These are phyloP conservation scores for Albophoma yamanashiensis DNA, from an alignment of 2,329 filamentous ascomycete species.

Conservation along the genomic window DNA sequence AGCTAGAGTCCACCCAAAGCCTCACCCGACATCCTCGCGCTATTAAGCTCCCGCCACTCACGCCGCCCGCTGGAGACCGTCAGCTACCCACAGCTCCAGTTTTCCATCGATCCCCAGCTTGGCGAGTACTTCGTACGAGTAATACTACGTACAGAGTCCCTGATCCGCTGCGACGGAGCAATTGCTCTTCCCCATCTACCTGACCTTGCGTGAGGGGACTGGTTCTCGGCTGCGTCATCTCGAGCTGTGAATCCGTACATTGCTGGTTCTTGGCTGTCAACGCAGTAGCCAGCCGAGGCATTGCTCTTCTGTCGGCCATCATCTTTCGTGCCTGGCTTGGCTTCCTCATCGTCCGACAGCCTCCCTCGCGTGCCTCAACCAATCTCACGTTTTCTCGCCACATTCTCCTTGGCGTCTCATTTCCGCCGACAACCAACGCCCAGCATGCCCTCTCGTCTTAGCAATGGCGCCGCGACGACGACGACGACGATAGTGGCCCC, in stretches of 20 bases:
- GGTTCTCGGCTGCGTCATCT: neutral
- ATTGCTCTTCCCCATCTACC: neutral
- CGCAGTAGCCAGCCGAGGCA: neutral
- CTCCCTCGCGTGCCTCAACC: neutral
- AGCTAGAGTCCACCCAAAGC: neutral
- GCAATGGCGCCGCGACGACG: conserved; percentile 14
- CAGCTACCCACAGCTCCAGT: conserved; percentile 5
- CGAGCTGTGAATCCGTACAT: neutral
- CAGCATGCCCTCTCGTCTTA: conserved; percentile 21
- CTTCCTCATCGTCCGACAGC: neutral
- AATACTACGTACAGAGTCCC: neutral
- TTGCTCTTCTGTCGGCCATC: neutral
- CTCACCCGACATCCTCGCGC: neutral
- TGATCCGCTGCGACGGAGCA: neutral
- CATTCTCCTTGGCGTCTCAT: neutral
- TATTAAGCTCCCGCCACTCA: neutral
- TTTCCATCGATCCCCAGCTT: conserved; percentile 1
- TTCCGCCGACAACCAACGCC: neutral
- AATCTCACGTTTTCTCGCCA: neutral
- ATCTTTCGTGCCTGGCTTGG: neutral
- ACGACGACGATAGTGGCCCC: neutral
- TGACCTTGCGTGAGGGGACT: neutral
- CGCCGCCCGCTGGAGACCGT: neutral
- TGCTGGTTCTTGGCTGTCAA: neutral
- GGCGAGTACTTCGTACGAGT: neutral